Conservation (phyloP, 108 stramenopile genomes). For the Skeletonema potamos region DNA sequence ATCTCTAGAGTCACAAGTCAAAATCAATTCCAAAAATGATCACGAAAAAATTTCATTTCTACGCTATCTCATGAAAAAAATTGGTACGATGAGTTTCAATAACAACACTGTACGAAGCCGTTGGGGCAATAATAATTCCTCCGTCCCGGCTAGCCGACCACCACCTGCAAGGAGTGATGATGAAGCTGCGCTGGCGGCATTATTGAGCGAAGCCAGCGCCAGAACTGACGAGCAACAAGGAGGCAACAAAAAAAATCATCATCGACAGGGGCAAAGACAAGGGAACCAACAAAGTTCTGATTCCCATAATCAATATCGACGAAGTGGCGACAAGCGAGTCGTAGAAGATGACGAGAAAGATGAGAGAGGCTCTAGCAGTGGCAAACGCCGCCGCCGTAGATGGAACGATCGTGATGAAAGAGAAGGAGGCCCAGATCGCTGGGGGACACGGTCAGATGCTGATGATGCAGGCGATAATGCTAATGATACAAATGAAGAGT, state of each 20-base stretch:
- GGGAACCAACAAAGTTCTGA: background rate
- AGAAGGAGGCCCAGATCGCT: background rate
- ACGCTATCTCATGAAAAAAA: too few species aligned
- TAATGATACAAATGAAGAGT: background rate
- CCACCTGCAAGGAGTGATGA: slow-evolving; percentile 7
- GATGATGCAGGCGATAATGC: slow-evolving; percentile 5
- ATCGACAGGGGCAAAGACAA: slow-evolving; percentile 18
- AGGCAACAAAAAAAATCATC: slow-evolving; percentile 30
- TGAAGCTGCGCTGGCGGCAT: slow-evolving; percentile 31
- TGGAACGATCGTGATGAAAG: slow-evolving; percentile 9
- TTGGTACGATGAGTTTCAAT: slow-evolving; percentile 3
- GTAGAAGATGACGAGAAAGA: slow-evolving; percentile 21
- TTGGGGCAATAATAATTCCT: background rate
- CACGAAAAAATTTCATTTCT: too few species aligned
- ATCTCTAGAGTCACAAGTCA: too few species aligned
- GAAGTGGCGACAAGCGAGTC: slow-evolving; percentile 3
- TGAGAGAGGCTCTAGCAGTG: background rate
- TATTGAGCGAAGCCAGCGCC: slow-evolving; percentile 17
- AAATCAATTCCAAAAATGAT: too few species aligned
- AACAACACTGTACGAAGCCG: slow-evolving; percentile 14
- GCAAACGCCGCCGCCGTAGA: slow-evolving; percentile 16
- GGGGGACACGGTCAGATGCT: background rate
- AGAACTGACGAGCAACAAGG: slow-evolving; percentile 18
- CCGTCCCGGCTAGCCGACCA: background rate
- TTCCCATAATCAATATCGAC: slow-evolving; percentile 3